Percentiles rank a stretch among this genome's conserved stretches.
Conservation (phyloP, 1,139 yeast genomes). For the Eremothecium gossypii region DNA sequence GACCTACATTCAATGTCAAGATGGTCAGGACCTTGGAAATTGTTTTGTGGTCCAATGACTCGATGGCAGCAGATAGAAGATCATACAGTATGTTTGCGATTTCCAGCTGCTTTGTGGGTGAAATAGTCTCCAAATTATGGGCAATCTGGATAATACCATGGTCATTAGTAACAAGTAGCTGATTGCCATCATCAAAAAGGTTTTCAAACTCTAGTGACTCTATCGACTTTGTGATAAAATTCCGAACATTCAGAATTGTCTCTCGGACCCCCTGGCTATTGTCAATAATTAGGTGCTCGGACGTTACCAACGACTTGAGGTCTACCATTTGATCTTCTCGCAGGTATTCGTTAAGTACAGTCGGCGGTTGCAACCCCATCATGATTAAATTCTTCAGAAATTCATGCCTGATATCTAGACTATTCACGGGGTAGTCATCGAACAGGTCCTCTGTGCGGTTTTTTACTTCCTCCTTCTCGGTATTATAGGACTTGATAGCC, state of each 20-base stretch:
- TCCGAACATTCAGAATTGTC: constrained; percentile 17
- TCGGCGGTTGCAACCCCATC: constrained; percentile 34
- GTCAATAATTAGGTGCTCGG: constrained; percentile 23
- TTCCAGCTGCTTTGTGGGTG: constrained; percentile 36
- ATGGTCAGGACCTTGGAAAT: constrained; percentile 22
- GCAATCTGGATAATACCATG: constrained; percentile 36
- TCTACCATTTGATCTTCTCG: constrained; percentile 37
- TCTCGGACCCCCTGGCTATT: constrained; percentile 27
- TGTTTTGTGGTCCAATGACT: constrained; percentile 23
- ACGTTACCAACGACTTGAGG: constrained; percentile 23
- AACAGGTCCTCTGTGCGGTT: constrained; percentile 30
- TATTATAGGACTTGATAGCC: constrained; percentile 26
- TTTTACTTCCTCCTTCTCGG: constrained; percentile 26
- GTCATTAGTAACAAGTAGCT: constrained; percentile 8
- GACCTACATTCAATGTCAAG: constrained; percentile 22
- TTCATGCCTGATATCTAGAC: constrained; percentile 45
- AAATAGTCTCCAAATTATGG: constrained; percentile 32
- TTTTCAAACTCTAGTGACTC: constrained; percentile 48
- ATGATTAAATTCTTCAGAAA: constrained; percentile 47
- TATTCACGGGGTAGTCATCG: constrained; percentile 39
- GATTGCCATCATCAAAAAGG: constrained; percentile 31
- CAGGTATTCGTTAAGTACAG: constrained; percentile 38
- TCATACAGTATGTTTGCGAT: constrained; percentile 32
- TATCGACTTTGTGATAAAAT: constrained; percentile 34
- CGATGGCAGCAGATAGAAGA: constrained; percentile 35